phyloP scores from a whole-genome alignment of 805 yeast species.

The Ogataea zsoltii region DNA sequence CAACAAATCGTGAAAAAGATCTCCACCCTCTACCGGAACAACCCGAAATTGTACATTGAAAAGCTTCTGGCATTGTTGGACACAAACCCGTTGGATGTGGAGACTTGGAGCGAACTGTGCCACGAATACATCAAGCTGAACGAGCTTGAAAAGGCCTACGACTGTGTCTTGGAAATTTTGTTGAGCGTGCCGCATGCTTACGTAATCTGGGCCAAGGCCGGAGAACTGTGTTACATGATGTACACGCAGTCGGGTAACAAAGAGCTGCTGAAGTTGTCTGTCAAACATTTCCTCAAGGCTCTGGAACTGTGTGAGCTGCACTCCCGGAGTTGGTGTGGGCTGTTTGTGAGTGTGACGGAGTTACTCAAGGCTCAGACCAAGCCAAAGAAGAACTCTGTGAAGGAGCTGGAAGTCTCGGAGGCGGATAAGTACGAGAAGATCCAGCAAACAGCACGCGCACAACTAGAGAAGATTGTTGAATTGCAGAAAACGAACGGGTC shows the following conservation, averaged over 20 bases:
- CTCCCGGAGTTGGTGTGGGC: constrained; percentile 54
- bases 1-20: constrained; percentile 24
- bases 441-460: constrained; percentile 36
- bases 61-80: constrained; percentile 57
- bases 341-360: constrained; percentile 21
- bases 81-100: constrained; percentile 70
- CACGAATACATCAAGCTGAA: constrained; percentile 61
- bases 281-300: constrained; percentile 60
- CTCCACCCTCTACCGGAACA: constrained; percentile 21
- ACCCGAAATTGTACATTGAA: constrained; percentile 49
- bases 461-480: constrained; percentile 38
- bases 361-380: constrained; percentile 7
- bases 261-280: constrained; percentile 23
- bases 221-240: constrained; percentile 43
- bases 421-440: constrained; percentile 34
- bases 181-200: constrained; percentile 69
- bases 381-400: constrained; percentile 4
- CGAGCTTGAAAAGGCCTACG: constrained; percentile 65
- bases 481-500: constrained; percentile 26
- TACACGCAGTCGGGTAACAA: constrained; percentile 5
- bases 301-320: constrained; percentile 75
- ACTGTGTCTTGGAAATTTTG: constrained; percentile 69
- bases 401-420: constrained; percentile 13
- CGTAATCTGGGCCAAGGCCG: constrained; percentile 62
- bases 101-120: constrained; percentile 77